Evolutionary conservation across 495 filamentous ascomycete genomes (phyloP).

Genomic region (Aspergillus indologenus): DNA sequence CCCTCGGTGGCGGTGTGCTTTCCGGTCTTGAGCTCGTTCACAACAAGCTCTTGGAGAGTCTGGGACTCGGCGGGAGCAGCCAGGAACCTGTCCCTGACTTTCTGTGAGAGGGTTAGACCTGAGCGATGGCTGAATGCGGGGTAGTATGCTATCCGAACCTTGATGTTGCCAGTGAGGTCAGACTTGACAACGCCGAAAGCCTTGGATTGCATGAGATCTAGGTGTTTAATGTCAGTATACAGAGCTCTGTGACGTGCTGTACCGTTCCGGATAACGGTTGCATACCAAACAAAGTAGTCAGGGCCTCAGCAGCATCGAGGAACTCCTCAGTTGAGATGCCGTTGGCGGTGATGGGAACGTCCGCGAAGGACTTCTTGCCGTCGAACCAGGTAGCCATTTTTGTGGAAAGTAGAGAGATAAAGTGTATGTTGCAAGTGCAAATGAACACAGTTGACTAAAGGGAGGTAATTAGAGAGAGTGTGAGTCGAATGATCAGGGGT

Average conservation of each 20-base stretch:
- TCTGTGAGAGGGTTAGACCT: slow-evolving; percentile 51
- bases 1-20: slow-evolving; percentile 85
- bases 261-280: neutral
- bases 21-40: slow-evolving; percentile 82
- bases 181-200: slow-evolving; percentile 86
- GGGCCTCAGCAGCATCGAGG: slow-evolving; percentile 81
- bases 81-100: slow-evolving; percentile 81
- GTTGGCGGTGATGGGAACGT: slow-evolving; percentile 70
- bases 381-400: slow-evolving; percentile 72
- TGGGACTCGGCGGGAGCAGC: slow-evolving; percentile 71
- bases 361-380: slow-evolving; percentile 76
- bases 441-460: slow-evolving; percentile 14
- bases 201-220: slow-evolving; percentile 76
- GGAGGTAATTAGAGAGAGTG: slow-evolving; percentile 11
- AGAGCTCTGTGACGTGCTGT: no score
- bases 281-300: slow-evolving; percentile 84
- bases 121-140: slow-evolving; percentile 6
- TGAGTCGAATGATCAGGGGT: neutral
- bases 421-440: slow-evolving; percentile 24
- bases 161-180: slow-evolving; percentile 88
- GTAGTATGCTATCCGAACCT: slow-evolving; percentile 52
- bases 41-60: slow-evolving; percentile 77
- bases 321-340: slow-evolving; percentile 82
- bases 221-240: neutral
- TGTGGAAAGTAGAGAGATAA: slow-evolving; percentile 41